Evolutionary conservation across 768 basidiomycete species (phyloP).

Genomic region (Phaffia australis): DNA sequence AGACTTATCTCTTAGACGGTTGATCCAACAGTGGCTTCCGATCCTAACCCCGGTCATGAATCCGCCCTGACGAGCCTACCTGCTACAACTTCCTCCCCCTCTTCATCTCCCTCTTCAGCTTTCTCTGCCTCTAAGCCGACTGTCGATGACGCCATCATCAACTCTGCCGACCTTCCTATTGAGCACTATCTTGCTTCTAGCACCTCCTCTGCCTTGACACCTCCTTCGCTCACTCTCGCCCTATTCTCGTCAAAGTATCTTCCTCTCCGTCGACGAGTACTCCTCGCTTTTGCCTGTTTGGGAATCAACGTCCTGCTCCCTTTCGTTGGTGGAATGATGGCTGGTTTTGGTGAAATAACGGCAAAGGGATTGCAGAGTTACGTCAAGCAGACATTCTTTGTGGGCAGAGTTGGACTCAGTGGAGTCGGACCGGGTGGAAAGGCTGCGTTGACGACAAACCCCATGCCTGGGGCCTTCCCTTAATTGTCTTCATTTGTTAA

Average conservation of each 20-base stretch:
- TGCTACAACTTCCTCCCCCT: too few relatives aligned
- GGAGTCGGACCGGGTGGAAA: background rate
- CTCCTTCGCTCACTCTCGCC: conserved; percentile 26
- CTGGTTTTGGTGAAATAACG: conserved; percentile 23
- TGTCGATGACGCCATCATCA: background rate
- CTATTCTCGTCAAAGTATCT: conserved; percentile 26
- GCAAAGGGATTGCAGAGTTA: conserved; percentile 15
- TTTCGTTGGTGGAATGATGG: conserved; percentile 26
- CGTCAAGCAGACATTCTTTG: conserved; percentile 18
- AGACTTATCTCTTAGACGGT: too few relatives aligned
- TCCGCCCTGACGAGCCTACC: too few relatives aligned
- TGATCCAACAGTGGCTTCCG: too few relatives aligned
- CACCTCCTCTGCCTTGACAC: conserved; percentile 10
- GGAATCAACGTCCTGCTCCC: conserved; percentile 26
- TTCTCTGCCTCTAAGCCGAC: background rate
- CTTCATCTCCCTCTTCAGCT: background rate
- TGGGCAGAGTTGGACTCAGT: conserved; percentile 3
- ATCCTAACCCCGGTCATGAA: too few relatives aligned
- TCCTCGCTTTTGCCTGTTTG: conserved; percentile 25
- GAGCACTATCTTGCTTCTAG: conserved; percentile 10
- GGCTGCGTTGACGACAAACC: conserved; percentile 17
- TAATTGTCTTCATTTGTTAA: background rate
- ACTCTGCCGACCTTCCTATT: conserved; percentile 22
- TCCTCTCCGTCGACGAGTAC: conserved; percentile 17
- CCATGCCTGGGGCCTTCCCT: conserved; percentile 20